Evolutionary conservation across 116 monocot species (phyloP).

Genomic region (Thalassia testudinum): DNA sequence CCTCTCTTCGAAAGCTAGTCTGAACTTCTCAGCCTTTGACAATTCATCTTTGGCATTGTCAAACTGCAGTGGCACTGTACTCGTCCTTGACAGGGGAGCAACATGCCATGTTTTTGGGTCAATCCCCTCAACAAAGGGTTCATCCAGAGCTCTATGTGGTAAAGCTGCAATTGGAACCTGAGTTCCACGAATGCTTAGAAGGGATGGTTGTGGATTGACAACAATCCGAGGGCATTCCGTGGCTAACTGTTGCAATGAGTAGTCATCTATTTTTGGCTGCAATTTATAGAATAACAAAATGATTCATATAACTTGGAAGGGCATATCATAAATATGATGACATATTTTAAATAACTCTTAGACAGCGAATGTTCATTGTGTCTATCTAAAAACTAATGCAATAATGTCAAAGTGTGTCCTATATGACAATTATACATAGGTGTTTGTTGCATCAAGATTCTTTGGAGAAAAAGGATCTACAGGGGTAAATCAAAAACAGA

Average conservation of each 20-base stretch:
- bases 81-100: slow-evolving; percentile 9
- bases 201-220: slow-evolving; percentile 57
- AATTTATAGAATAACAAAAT: neutral
- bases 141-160: slow-evolving; percentile 37
- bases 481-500: too few relatives aligned
- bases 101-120: slow-evolving; percentile 62
- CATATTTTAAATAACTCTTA: neutral
- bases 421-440: too few relatives aligned
- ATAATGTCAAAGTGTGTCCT: too few relatives aligned
- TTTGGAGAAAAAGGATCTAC: too few relatives aligned
- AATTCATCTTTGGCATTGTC: slow-evolving; percentile 14
- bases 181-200: slow-evolving; percentile 16
- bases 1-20: slow-evolving; percentile 74
- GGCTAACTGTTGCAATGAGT: slow-evolving; percentile 36
- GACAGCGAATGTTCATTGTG: too few relatives aligned
- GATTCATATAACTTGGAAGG: neutral
- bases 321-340: neutral
- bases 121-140: slow-evolving; percentile 39
- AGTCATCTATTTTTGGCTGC: slow-evolving; percentile 73
- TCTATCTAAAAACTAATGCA: too few relatives aligned
- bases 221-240: slow-evolving; percentile 65
- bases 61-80: neutral
- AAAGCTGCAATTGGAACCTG: slow-evolving; percentile 49
- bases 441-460: too few relatives aligned
- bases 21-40: slow-evolving; percentile 62